Conservation (phyloP, 1,139 yeast genomes). For the Yamadazyma buinensis region DNA sequence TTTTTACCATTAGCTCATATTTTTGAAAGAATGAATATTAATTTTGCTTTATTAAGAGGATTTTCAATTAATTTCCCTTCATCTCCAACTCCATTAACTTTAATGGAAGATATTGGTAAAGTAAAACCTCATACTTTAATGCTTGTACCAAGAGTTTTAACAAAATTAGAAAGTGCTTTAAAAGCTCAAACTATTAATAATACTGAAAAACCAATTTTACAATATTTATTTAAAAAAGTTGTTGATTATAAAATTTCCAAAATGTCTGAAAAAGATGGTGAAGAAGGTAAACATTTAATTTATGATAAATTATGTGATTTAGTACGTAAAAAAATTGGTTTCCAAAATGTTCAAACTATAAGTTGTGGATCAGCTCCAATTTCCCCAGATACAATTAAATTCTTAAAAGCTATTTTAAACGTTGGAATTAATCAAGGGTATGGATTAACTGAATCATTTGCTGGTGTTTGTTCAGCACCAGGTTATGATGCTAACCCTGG, state of each 20-base stretch:
- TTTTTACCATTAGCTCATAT: slow-evolving; percentile 35
- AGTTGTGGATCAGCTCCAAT: slow-evolving; percentile 73
- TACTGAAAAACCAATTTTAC: slow-evolving; percentile 30
- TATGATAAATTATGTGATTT: slow-evolving; percentile 51
- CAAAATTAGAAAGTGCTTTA: slow-evolving; percentile 54
- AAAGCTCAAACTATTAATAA: slow-evolving; percentile 41
- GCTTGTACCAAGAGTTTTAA: slow-evolving; percentile 65
- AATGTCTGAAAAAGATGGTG: slow-evolving; percentile 27
- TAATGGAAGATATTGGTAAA: slow-evolving; percentile 54
- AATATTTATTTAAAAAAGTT: slow-evolving; percentile 23
- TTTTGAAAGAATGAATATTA: slow-evolving; percentile 33
- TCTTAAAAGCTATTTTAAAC: slow-evolving; percentile 59
- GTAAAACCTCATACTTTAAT: slow-evolving; percentile 52
- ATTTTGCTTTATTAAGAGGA: slow-evolving; percentile 29
- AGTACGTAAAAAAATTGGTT: slow-evolving; percentile 55
- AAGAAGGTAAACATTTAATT: slow-evolving; percentile 26
- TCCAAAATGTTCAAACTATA: slow-evolving; percentile 42
- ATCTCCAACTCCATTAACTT: slow-evolving; percentile 38
- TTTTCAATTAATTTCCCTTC: slow-evolving; percentile 43
- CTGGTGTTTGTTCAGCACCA: slow-evolving; percentile 50
- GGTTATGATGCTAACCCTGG: slow-evolving; percentile 50
- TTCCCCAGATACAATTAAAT: slow-evolving; percentile 53
- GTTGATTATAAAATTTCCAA: slow-evolving; percentile 28
- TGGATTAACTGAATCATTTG: slow-evolving; percentile 74
- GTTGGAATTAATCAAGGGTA: slow-evolving; percentile 67